Percentiles rank a stretch among this genome's conserved stretches.
phyloP scores from a whole-genome alignment of 768 basidiomycete genomes.

The Serendipita indica region DNA sequence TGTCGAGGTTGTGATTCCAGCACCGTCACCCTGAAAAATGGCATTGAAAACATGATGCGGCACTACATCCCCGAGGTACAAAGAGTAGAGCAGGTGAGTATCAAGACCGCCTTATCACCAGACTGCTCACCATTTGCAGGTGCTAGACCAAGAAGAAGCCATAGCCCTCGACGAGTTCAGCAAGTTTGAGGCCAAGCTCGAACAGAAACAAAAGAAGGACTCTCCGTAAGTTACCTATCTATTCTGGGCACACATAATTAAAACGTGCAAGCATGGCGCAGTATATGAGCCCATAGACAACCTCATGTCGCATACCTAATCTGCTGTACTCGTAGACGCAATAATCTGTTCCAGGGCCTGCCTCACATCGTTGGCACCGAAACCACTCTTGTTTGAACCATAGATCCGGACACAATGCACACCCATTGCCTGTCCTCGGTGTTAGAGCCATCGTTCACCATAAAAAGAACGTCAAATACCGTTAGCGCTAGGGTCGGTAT shows the following conservation, averaged over 20 bases:
- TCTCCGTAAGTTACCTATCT: constrained; percentile 30
- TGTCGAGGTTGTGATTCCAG: constrained; percentile 92
- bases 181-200: constrained; percentile 65
- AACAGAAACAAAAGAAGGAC: constrained; percentile 28
- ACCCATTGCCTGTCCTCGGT: constrained; percentile 9
- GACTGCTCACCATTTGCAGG: constrained; percentile 28
- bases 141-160: constrained; percentile 78
- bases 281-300: constrained; percentile 58
- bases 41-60: constrained; percentile 98
- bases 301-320: not conserved
- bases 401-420: constrained; percentile 17
- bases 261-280: constrained; percentile 42
- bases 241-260: constrained; percentile 11
- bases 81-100: constrained; percentile 67
- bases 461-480: constrained; percentile 30
- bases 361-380: constrained; percentile 33
- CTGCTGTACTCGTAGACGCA: not conserved
- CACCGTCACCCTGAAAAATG: constrained; percentile 87
- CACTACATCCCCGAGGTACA: constrained; percentile 97
- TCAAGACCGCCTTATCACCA: not conserved
- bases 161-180: constrained; percentile 78
- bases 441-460: not conserved
- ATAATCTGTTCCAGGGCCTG: constrained; percentile 27
- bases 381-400: constrained; percentile 22
- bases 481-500: constrained; percentile 48